Conservation (phyloP, 257 asterid species). For the Solanum gracilifrons region DNA sequence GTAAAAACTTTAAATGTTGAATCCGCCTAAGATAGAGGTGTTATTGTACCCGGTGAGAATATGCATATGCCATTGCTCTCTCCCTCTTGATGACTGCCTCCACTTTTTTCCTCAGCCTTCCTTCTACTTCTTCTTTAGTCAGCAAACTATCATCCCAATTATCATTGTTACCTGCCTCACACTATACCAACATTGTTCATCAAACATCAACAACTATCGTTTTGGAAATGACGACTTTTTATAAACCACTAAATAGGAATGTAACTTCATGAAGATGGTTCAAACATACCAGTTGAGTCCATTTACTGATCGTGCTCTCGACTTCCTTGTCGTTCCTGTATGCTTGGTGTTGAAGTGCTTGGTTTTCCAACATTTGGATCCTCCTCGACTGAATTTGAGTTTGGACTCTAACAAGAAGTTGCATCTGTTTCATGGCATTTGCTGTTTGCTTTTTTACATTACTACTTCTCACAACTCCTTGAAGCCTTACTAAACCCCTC, state of each 20-base stretch:
- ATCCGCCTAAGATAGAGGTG: neutral
- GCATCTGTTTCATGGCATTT: conserved; percentile 93
- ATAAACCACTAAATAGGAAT: neutral
- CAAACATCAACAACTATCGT: neutral
- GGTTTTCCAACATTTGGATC: conserved; percentile 76
- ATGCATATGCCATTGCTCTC: conserved; percentile 90
- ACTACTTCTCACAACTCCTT: conserved; percentile 73
- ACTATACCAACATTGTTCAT: conserved; percentile 18
- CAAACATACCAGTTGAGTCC: conserved; percentile 49
- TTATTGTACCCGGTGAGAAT: conserved; percentile 65
- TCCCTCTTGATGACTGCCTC: conserved; percentile 91
- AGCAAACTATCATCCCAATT: conserved; percentile 83
- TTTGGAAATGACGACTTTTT: neutral
- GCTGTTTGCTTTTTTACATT: conserved; percentile 68
- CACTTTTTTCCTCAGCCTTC: conserved; percentile 47
- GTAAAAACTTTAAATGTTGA: neutral
- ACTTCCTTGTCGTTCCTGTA: conserved; percentile 36
- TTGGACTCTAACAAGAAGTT: conserved; percentile 75
- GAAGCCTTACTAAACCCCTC: conserved; percentile 92
- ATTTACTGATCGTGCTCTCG: conserved; percentile 60
- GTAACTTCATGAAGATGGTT: neutral
- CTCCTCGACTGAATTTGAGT: conserved; percentile 81
- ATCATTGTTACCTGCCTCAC: conserved; percentile 48
- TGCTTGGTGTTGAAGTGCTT: conserved; percentile 33
- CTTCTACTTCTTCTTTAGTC: conserved; percentile 75